A percentile compares a stretch with the other conserved stretches of the same genome.
Conservation (phyloP, 2,329 filamentous ascomycete species). For the Aspergillus brunneoviolaceus region DNA sequence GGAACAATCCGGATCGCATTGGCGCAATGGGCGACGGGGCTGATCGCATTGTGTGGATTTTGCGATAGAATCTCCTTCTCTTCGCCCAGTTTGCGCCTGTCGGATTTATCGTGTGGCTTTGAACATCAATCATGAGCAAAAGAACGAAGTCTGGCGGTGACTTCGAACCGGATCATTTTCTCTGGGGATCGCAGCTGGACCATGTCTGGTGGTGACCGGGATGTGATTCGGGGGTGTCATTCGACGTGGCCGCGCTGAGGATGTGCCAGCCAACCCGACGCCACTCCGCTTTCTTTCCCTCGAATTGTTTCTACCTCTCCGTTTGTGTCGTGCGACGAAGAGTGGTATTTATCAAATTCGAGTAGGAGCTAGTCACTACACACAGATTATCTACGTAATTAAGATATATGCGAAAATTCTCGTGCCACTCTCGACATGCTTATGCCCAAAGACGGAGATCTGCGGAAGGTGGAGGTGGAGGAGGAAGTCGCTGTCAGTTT, state of each 20-base stretch:
- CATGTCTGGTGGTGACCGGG: constrained; percentile 16
- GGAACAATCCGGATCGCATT: neutral
- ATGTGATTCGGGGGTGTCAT: constrained; percentile 24
- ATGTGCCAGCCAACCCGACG: constrained; percentile 24
- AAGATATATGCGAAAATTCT: neutral
- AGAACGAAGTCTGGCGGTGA: neutral
- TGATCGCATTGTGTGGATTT: neutral
- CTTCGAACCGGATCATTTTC: neutral
- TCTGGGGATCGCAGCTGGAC: constrained; percentile 2
- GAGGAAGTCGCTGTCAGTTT: constrained; percentile 11
- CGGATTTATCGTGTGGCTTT: neutral
- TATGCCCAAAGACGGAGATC: neutral
- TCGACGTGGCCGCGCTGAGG: constrained; percentile 35
- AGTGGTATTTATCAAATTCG: neutral
- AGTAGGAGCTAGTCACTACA: no score
- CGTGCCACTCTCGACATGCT: neutral
- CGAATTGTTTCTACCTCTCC: constrained; percentile 4
- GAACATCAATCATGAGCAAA: neutral
- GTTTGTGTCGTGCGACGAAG: neutral
- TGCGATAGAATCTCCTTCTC: neutral
- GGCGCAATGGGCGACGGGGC: neutral
- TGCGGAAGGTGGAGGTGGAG: constrained; percentile 1
- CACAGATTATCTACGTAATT: neutral
- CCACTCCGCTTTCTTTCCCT: constrained; percentile 15
- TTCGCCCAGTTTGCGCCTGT: neutral